Conservation (phyloP, 2,329 filamentous ascomycete species). For the Chaetomium olivaceum region DNA sequence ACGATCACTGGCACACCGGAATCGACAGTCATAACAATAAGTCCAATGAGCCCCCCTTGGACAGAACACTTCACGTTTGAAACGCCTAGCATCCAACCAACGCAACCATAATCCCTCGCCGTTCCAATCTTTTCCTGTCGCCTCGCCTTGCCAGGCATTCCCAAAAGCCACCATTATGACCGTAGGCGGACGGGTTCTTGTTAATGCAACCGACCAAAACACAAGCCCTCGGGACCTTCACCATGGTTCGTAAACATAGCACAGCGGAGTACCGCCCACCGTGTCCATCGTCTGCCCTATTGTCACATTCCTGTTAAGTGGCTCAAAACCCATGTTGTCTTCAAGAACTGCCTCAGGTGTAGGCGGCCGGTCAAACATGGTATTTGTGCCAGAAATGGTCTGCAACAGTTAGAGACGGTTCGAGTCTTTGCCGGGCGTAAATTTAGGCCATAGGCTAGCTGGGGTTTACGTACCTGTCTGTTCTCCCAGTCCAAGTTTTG, state of each 20-base stretch:
- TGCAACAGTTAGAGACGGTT: not conserved
- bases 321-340: conserved; percentile 2
- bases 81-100: not conserved
- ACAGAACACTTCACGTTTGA: not conserved
- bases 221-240: not conserved
- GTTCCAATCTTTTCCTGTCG: too few species aligned
- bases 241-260: conserved; percentile 4
- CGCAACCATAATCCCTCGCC: not conserved
- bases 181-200: not conserved
- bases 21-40: not conserved
- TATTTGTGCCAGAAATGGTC: conserved; percentile 3
- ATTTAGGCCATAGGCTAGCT: not conserved
- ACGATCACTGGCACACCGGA: not conserved
- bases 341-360: not conserved
- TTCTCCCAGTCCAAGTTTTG: conserved; percentile 47
- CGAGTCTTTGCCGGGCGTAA: not conserved
- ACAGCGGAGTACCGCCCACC: not conserved
- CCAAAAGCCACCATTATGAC: not conserved
- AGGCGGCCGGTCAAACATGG: not conserved
- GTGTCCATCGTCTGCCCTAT: conserved; percentile 1
- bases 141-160: not conserved
- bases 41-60: not conserved
- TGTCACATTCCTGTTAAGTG: not conserved
- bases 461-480: conserved; percentile 32
- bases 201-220: not conserved